Conservation (phyloP, 345 rosid genomes). For the Raphanus raphanistrum region DNA sequence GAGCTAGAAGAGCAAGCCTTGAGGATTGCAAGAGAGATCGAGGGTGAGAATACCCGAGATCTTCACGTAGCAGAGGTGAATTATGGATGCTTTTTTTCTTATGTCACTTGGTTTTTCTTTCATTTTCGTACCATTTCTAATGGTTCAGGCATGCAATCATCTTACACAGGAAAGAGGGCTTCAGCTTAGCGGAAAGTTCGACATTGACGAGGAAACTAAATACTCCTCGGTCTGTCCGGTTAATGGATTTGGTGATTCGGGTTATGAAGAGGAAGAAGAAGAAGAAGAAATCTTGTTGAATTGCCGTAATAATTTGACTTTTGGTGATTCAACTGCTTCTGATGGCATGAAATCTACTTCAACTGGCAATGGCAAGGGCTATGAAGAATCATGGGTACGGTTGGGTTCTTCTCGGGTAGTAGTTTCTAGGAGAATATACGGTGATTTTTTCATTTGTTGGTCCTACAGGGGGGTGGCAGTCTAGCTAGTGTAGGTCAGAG, state of each 20-base stretch:
- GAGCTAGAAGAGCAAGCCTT: slow-evolving; percentile 77
- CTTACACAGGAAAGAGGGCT: slow-evolving; percentile 79
- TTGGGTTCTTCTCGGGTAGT: slow-evolving; percentile 25
- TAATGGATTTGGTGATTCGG: slow-evolving; percentile 59
- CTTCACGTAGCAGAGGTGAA: slow-evolving; percentile 92
- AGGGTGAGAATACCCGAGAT: slow-evolving; percentile 81
- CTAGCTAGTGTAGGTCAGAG: slow-evolving; percentile 41
- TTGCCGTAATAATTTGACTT: slow-evolving; percentile 58
- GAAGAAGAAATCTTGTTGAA: slow-evolving; percentile 65
- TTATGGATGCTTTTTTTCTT: slow-evolving; percentile 16
- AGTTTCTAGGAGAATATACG: slow-evolving; percentile 21
- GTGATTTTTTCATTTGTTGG: slow-evolving; percentile 28
- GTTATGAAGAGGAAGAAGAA: slow-evolving; percentile 50
- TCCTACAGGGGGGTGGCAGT: slow-evolving; percentile 70
- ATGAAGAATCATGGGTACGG: slow-evolving; percentile 45
- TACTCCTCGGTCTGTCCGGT: slow-evolving; percentile 75
- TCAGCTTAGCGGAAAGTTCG: slow-evolving; percentile 58
- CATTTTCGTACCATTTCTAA: background rate
- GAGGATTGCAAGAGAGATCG: slow-evolving; percentile 94
- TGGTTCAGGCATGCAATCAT: slow-evolving; percentile 18
- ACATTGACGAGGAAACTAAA: slow-evolving; percentile 83
- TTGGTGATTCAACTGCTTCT: slow-evolving; percentile 58
- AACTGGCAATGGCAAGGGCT: slow-evolving; percentile 39
- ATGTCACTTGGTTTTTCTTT: slow-evolving; percentile 1
- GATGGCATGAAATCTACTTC: slow-evolving; percentile 37